Base-by-base conservation (phyloP, 2,329 filamentous ascomycete species). In the Aureobasidium leucospermi region DNA sequence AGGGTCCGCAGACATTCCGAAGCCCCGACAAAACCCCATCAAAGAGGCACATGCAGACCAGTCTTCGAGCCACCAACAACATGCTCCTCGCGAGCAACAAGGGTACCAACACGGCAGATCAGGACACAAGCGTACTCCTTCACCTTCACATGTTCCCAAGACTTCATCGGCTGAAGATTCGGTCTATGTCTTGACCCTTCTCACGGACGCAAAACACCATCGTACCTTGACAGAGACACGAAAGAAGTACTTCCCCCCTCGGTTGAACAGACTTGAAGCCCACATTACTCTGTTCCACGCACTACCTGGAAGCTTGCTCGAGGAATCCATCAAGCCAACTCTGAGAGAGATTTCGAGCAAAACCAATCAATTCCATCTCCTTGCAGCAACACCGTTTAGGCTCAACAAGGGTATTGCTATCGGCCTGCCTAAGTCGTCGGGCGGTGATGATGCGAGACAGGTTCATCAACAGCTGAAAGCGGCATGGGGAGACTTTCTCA, bases 271-370 rank as follows among this genome's bases (percentile, higher is more conserved):
- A 41, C 72, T 73, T 1, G 71, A 71, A 2, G 75, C 75, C 5
- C 75, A 78, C 61, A 63, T 78, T 16, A 77, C 75, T 1, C 68
- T 78, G 3, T 78, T 78, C 64, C 75, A 78, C 62, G 75, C 75
- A 6, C 67, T 78, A 29, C 76, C 76, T 0, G 71, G 69, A 46
- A 75, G 73, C 41, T 70, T 71, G 51, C 65, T 76, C 15, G 61
- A 68, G n/a, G 63, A 65, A 38, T 61, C 61, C 29, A 71, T 78
- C 13, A 67, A 74, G 10, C 67, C 68, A 6, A 64, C 65, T 2
- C 61, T 78, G 10, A 63, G 67, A 8, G 63, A 67, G 15, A 59
- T 74, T 1, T 66, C 71, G 3, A 38, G 58, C 9, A 63, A 63
- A 8, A 74, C 68, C 4, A 62, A 65, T 3, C 69, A 70, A 0